These are phyloP conservation scores for Ganoderma boninense DNA, from an alignment of 1,284 basidiomycete species.

Conservation along the genomic window DNA sequence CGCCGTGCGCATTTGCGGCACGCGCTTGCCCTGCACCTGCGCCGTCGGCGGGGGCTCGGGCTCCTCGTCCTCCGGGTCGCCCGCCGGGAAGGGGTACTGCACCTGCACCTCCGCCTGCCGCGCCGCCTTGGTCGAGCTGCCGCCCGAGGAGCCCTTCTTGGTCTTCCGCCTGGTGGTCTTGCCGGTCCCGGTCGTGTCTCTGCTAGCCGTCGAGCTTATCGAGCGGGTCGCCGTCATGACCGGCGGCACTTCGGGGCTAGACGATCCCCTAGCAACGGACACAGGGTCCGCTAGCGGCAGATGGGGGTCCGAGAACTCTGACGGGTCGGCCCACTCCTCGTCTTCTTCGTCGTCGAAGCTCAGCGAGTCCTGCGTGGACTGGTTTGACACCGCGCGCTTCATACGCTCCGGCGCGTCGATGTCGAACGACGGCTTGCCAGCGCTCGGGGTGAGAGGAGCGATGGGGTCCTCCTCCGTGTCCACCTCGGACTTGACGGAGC, in stretches of 20 bases:
- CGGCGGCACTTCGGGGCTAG: conserved; percentile 21
- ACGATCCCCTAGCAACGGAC: conserved; percentile 15
- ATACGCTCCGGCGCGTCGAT: conserved; percentile 32
- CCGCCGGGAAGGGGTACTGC: conserved; percentile 69
- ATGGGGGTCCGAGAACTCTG: conserved; percentile 47
- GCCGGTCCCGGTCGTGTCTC: conserved; percentile 29
- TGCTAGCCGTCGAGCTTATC: conserved; percentile 39
- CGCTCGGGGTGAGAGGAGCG: conserved; percentile 70
- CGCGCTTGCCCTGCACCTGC: conserved; percentile 41
- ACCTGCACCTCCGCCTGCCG: conserved; percentile 37
- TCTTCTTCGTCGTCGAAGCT: conserved; percentile 57
- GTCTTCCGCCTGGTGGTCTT: conserved; percentile 38
- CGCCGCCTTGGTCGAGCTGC: conserved; percentile 22
- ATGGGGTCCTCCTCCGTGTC: conserved; percentile 75
- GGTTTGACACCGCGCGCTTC: conserved; percentile 28
- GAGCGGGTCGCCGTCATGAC: conserved; percentile 34
- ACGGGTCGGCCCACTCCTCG: conserved; percentile 72
- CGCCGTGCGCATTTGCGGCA: conserved; percentile 66
- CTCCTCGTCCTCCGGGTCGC: conserved; percentile 48
- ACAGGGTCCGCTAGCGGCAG: conserved; percentile 35
- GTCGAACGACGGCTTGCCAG: conserved; percentile 54
- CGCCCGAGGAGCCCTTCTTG: conserved; percentile 34
- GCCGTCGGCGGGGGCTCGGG: conserved; percentile 21
- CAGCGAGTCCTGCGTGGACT: conserved; percentile 29
- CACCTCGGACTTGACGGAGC: conserved; percentile 51